Base-by-base conservation (phyloP, 805 yeast genomes). In the Hanseniaspora occidentalis region DNA sequence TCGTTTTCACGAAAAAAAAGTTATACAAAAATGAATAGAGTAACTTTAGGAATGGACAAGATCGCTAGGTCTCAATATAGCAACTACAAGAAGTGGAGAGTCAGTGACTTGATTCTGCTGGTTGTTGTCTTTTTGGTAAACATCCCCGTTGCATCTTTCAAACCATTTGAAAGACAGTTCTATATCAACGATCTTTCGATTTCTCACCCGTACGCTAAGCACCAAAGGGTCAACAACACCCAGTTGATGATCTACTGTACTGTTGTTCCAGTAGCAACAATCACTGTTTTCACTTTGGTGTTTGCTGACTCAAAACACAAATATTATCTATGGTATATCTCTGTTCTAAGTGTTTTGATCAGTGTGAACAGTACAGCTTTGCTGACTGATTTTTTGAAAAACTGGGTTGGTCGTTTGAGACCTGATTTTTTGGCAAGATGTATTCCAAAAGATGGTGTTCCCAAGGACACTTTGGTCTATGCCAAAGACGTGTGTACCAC, bases 381-480 rank as follows among this genome's bases (percentile, higher is more conserved):
- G 22, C 52, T 81, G 39, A 84, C 95, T 3, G 84, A 84, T 52
- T 64, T 78, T 13, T 56, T 84, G 44, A 89, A 89, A 62, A 77
- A 80, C 53, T 76, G 83, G 75, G 74, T 89, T 41, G 96, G 96
- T 4, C 72, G 96, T 54, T 84, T 80, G 45, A 69, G 98, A 44
- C 98, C 98, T 0, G 98, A 89, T 60, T 84, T 88, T 55, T 60
- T 89, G 39, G 84, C 86, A 5, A 70, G 97, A 49, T 89, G 97
- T 58, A 54, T 69, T 17, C 96, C 96, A 3, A 64, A 61, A 24
- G 58, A 60, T 1, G 77, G 64, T 38, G 69, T 88, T 0, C 79
- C 86, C 1, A 49, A 62, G 16, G 65, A 74, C 49, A 62, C 67
- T 1, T 48, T 78, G 49, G 79, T 77, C 19, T 66, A 52, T 40